Conservation (phyloP, 2,329 filamentous ascomycete genomes). For the Colletotrichum incanum region DNA sequence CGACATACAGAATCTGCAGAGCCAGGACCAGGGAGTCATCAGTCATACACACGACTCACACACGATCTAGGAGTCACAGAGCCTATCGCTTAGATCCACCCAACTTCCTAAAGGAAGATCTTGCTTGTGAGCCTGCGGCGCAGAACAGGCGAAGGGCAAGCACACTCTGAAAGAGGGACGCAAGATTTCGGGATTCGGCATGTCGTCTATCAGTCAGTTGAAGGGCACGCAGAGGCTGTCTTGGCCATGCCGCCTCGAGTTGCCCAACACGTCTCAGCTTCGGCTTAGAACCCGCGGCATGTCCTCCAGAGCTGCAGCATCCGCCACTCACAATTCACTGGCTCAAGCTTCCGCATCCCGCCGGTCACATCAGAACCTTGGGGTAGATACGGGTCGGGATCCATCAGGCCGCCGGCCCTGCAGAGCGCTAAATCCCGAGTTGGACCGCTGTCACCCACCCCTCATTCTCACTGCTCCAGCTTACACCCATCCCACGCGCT, state of each 20-base stretch:
- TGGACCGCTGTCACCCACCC: constrained; percentile 31
- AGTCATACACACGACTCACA: constrained; percentile 36
- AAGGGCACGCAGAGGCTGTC: constrained; percentile 23
- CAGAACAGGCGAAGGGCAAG: constrained; percentile 1
- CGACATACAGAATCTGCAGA: constrained; percentile 27
- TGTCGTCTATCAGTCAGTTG: constrained; percentile 22
- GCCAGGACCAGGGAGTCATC: constrained; percentile 31
- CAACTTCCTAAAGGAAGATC: not conserved
- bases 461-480: constrained; percentile 37
- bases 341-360: constrained; percentile 12
- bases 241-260: constrained; percentile 13
- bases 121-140: constrained; percentile 20
- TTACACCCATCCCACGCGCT: constrained; percentile 31
- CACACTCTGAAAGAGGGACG: not conserved
- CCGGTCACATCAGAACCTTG: constrained; percentile 22
- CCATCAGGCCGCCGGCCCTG: constrained; percentile 37
- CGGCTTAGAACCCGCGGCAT: constrained; percentile 14
- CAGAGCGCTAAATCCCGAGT: constrained; percentile 36
- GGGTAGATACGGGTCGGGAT: constrained; percentile 29
- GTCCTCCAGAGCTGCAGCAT: not conserved
- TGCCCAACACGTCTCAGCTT: constrained; percentile 12
- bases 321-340: constrained; percentile 1
- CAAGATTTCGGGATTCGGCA: constrained; percentile 26
- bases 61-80: constrained; percentile 32
- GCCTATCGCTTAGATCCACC: constrained; percentile 30